Evolutionary conservation across 495 filamentous ascomycete genomes (phyloP).

Genomic region (Xylaria flabelliformis): DNA sequence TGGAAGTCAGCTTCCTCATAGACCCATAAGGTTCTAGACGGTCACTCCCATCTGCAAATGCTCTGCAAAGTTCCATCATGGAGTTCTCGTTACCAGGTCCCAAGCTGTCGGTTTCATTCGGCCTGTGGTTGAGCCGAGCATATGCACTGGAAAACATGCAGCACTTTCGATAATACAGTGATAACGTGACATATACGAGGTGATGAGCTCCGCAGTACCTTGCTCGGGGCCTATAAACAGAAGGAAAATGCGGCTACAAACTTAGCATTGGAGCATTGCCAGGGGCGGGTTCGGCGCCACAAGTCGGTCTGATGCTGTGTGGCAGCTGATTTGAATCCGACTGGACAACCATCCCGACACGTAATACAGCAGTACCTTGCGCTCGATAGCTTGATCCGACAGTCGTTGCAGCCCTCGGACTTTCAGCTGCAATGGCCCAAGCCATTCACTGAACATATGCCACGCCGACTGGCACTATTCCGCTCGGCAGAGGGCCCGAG

Average conservation of each 20-base stretch:
- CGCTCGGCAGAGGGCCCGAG: conserved; percentile 1
- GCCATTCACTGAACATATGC: background rate
- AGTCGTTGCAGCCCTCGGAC: conserved; percentile 8
- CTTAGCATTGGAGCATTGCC: conserved; percentile 19
- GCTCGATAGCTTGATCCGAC: conserved; percentile 5
- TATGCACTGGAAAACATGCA: conserved; percentile 20
- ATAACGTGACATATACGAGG: conserved; percentile 32
- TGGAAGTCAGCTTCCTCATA: background rate
- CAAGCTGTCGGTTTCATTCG: conserved; percentile 29
- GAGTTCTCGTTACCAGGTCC: conserved; percentile 25
- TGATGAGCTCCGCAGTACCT: conserved; percentile 27
- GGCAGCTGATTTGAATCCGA: conserved; percentile 26
- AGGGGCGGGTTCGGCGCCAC: conserved; percentile 27
- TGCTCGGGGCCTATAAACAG: conserved; percentile 13
- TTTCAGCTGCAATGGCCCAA: conserved; percentile 16
- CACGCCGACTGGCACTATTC: conserved; percentile 16
- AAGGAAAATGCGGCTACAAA: conserved; percentile 3
- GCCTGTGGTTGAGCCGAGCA: conserved; percentile 19
- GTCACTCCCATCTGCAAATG: background rate
- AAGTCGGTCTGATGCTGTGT: conserved; percentile 22
- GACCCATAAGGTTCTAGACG: conserved; percentile 17
- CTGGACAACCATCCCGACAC: conserved; percentile 27
- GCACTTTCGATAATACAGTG: conserved; percentile 22
- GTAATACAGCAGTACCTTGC: conserved; percentile 13
- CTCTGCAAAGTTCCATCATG: background rate